Evolutionary conservation across 345 rosid species (phyloP).

Genomic region (Toxicodendron radicans): DNA sequence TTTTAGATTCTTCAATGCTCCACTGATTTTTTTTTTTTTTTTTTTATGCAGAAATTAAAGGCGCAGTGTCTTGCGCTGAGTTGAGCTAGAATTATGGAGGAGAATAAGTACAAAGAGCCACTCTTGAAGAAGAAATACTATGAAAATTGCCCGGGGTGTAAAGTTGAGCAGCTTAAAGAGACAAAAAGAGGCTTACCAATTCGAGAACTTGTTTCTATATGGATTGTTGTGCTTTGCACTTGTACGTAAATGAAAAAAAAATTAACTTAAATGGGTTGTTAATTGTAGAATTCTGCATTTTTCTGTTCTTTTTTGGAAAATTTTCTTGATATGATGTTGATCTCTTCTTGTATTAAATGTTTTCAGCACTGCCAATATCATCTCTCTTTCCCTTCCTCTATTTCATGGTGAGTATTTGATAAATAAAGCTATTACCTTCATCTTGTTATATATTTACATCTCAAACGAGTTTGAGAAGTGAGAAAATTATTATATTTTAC

Average conservation of each 20-base stretch:
- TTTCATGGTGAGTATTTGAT: constrained; percentile 66
- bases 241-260: constrained; percentile 33
- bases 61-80: no score
- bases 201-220: constrained; percentile 49
- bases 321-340: not conserved
- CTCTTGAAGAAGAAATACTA: constrained; percentile 55
- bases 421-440: not conserved
- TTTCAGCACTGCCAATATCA: constrained; percentile 83
- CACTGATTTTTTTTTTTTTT: no score
- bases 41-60: no score
- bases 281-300: no score
- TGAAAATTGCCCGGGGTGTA: constrained; percentile 80
- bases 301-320: no score
- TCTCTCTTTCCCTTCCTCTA: constrained; percentile 88
- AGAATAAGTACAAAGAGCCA: constrained; percentile 35
- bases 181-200: constrained; percentile 58
- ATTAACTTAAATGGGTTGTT: no score
- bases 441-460: not conserved
- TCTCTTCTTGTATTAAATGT: not conserved
- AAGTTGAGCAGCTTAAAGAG: constrained; percentile 59
- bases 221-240: constrained; percentile 71
- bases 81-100: constrained; percentile 22
- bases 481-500: no score
- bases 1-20: no score
- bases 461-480: no score